Percentiles rank a stretch among this genome's conserved stretches.
phyloP scores from a whole-genome alignment of 768 basidiomycete genomes.

The Suillus decipiens region DNA sequence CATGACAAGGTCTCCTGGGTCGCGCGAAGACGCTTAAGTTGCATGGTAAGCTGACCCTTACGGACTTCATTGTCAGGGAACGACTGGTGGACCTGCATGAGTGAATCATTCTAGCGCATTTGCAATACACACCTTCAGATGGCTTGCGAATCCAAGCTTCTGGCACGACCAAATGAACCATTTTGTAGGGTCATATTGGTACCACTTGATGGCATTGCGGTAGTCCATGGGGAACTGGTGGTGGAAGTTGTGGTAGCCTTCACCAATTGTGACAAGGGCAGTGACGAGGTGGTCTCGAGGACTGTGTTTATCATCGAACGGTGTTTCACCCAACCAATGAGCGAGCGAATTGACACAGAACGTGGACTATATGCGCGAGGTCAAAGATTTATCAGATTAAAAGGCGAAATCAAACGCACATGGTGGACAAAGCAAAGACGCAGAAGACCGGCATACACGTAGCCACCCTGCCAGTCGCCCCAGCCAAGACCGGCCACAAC shows the following conservation, averaged over 20 bases:
- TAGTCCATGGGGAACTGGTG: constrained; percentile 98
- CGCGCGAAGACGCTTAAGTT: constrained; percentile 82
- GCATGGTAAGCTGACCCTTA: constrained; percentile 94
- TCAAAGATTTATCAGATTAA: not conserved
- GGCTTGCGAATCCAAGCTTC: constrained; percentile 51
- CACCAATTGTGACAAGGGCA: constrained; percentile 88
- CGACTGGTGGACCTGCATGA: constrained; percentile 20
- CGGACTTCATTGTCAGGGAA: constrained; percentile 74
- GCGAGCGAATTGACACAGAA: constrained; percentile 98
- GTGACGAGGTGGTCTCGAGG: constrained; percentile 89
- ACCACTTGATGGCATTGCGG: constrained; percentile 91
- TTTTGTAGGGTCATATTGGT: constrained; percentile 92
- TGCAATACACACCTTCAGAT: constrained; percentile 47
- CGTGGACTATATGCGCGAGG: constrained; percentile 61
- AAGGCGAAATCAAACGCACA: constrained; percentile 45
- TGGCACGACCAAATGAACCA: constrained; percentile 71
- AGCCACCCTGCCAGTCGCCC: constrained; percentile 87
- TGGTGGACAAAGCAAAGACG: constrained; percentile 88
- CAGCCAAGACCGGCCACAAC: constrained; percentile 76
- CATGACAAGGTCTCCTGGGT: constrained; percentile 77
- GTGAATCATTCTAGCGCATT: not conserved
- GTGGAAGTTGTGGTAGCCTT: constrained; percentile 99
- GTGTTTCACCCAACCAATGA: constrained; percentile 92
- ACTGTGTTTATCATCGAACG: constrained; percentile 95
- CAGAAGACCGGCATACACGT: constrained; percentile 78